Conservation (phyloP, 2,329 filamentous ascomycete species). For the Teratosphaeria nubilosa region DNA sequence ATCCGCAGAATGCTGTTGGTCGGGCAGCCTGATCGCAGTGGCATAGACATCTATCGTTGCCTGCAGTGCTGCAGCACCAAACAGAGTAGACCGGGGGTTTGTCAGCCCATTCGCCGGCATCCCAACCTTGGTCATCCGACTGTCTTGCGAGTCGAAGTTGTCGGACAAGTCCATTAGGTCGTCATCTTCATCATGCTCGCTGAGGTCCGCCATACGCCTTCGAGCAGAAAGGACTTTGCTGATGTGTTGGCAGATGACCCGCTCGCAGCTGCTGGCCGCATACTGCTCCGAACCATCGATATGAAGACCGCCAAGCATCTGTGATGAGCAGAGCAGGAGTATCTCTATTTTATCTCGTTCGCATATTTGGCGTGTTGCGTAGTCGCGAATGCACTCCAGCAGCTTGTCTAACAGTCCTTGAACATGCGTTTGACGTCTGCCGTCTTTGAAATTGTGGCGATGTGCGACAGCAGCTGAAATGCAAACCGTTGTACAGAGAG, state of each 20-base stretch:
- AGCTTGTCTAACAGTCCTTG: conserved; percentile 17
- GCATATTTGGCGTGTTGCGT: conserved; percentile 28
- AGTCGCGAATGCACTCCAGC: conserved; percentile 22
- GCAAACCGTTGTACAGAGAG: conserved; percentile 13
- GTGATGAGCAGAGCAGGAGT: conserved; percentile 14
- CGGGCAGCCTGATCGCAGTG: neutral
- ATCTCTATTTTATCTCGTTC: conserved; percentile 25
- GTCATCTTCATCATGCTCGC: conserved; percentile 35
- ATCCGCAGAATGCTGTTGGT: conserved; percentile 1
- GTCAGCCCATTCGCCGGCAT: conserved; percentile 32
- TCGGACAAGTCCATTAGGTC: conserved; percentile 60
- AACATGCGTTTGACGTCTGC: conserved; percentile 18
- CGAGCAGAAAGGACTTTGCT: conserved; percentile 4
- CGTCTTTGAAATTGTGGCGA: conserved; percentile 18
- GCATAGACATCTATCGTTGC: conserved; percentile 1
- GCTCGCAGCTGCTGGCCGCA: conserved; percentile 8
- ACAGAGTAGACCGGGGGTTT: conserved; percentile 24
- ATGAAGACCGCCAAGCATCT: conserved; percentile 10
- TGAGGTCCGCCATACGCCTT: conserved; percentile 1
- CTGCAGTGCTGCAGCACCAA: neutral
- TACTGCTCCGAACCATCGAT: neutral
- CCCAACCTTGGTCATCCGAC: conserved; percentile 30
- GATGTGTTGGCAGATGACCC: conserved; percentile 10
- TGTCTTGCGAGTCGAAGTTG: conserved; percentile 52
- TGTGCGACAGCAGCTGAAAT: conserved; percentile 21